Base-by-base conservation (phyloP, 2,329 filamentous ascomycete species). In the Bipolaris gigantea region DNA sequence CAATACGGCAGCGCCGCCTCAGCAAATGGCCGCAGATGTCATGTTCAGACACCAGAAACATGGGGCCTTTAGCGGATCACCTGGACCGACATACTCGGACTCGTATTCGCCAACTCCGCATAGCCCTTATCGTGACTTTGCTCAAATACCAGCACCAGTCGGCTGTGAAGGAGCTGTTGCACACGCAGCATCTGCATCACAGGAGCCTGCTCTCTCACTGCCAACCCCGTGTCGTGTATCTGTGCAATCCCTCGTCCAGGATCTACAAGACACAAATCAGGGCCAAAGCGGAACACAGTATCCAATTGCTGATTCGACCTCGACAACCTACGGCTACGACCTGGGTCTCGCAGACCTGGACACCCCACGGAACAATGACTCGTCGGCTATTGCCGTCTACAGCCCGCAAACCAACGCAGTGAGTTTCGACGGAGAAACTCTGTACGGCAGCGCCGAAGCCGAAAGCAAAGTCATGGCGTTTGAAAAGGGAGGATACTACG, bases 271-370 rank as follows among this genome's bases (percentile, higher is more conserved):
- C 21, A 59, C 45, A 38, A 40, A 53, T 1, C 59, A 66, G 82
- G 81, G 2, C 79, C 82, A 15, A 77, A 82, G 16, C n/a, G 60
- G 55, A 40, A 58, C 63, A 21, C 67, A 67, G 42, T 73, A 73
- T 57, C 70, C 71, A 1, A 65, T 69, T 18, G 55, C 40, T 3
- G 69, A 73, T 50, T 59, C 60, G 18, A 52, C 57, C 3, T 65
- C 74, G 33, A 80, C 75, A 6, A 83, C 80, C 39, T 91, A 89
- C 68, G 89, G 90, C 5, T 82, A 89, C 55, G 90, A 93, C 66
- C 79, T 84, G 51, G 90, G 89, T 0, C 79, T 85, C 56, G 81
- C 81, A 9, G 89, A 93, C 73, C 75, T 84, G 18, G 89, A 93
- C 63, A 76, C 89, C 1, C 84, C 85, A 25, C 83, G 81, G 46